Percentiles rank a stretch among this genome's conserved stretches.
Conservation (phyloP, 352 stramenopile genomes). For the Phytopythium kandeliae region DNA sequence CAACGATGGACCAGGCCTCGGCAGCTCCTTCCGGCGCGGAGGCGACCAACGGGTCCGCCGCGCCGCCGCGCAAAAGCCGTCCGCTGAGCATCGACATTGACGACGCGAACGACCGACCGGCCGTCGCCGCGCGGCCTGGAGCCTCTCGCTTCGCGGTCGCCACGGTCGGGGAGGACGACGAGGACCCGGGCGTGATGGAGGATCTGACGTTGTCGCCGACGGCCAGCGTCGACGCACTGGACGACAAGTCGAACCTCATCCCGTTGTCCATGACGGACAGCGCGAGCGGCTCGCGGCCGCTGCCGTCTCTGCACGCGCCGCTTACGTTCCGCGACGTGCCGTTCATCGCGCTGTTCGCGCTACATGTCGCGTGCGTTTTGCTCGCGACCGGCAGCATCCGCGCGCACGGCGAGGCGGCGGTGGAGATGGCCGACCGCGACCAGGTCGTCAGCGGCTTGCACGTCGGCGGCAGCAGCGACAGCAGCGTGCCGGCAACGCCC, state of each 20-base stretch:
- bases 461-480: not conserved
- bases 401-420: conserved; percentile 16
- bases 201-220: conserved; percentile 52
- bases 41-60: not conserved
- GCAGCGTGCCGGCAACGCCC: not conserved
- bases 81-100: conserved; percentile 34
- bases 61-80: conserved; percentile 9
- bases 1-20: not conserved
- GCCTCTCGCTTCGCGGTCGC: not conserved
- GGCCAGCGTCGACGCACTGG: conserved; percentile 13
- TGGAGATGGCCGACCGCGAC: conserved; percentile 13
- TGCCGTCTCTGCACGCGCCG: conserved; percentile 55
- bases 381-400: conserved; percentile 38
- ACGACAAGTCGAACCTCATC: conserved; percentile 45
- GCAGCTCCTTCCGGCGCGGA: not conserved
- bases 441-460: conserved; percentile 20
- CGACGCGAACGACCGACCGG: conserved; percentile 25
- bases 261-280: conserved; percentile 68
- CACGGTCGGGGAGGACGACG: not conserved
- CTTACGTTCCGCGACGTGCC: conserved; percentile 56
- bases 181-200: conserved; percentile 32
- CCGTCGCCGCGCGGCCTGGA: not conserved
- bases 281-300: conserved; percentile 39
- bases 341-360: conserved; percentile 39
- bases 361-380: conserved; percentile 50